Conservation (phyloP, 176 grass and related monocot genomes). For the Cenchrus fungigraminus region DNA sequence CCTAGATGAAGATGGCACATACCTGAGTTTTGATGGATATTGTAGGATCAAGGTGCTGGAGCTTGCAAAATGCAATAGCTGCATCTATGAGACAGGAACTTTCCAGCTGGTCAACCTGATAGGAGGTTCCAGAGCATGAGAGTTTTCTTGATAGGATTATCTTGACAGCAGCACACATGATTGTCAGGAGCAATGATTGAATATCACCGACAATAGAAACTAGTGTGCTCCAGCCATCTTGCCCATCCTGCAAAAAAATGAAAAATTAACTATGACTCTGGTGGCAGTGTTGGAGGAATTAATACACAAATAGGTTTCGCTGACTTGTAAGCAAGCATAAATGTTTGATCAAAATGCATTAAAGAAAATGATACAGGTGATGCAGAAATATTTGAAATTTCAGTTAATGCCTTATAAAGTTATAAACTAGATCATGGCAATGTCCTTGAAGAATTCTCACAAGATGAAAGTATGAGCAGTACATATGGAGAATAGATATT, state of each 20-base stretch:
- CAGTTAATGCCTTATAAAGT: conserved; percentile 27
- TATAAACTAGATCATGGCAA: conserved; percentile 33
- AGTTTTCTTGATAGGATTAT: conserved; percentile 75
- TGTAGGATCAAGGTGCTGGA: conserved; percentile 90
- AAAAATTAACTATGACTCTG: conserved; percentile 29
- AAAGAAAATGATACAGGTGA: conserved; percentile 28
- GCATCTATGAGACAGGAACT: conserved; percentile 84
- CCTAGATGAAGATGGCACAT: conserved; percentile 42
- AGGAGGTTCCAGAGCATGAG: conserved; percentile 47
- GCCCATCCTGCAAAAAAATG: conserved; percentile 53
- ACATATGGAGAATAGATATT: conserved; percentile 19
- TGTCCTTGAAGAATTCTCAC: not conserved
- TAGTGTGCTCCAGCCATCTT: conserved; percentile 65
- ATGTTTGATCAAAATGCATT: conserved; percentile 2
- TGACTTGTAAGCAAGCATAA: conserved; percentile 16
- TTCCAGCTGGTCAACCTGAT: conserved; percentile 73
- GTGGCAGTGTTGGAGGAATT: conserved; percentile 10
- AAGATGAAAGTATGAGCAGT: conserved; percentile 2
- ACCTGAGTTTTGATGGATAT: conserved; percentile 88
- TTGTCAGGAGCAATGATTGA: conserved; percentile 83
- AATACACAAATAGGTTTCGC: not conserved
- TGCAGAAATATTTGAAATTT: conserved; percentile 27
- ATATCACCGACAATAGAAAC: conserved; percentile 63
- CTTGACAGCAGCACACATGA: conserved; percentile 81
- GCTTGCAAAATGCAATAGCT: conserved; percentile 93